Base-by-base conservation (phyloP, 148 eudicot genomes). In the Rhododendron simsii region DNA sequence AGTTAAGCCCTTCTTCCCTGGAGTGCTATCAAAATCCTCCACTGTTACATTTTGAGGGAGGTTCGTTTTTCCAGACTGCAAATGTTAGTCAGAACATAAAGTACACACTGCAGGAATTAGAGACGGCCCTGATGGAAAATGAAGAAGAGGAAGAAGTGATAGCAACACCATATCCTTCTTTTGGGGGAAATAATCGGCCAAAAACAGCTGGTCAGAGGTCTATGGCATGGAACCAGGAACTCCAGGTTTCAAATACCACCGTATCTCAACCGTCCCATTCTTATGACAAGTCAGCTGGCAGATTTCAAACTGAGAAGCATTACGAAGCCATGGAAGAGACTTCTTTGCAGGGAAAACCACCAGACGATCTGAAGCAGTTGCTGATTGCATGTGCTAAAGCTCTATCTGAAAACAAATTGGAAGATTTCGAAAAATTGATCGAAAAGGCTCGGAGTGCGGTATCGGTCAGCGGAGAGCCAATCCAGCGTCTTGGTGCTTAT, bases 401-500 rank as follows among this genome's bases (percentile, higher is more conserved):
- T 50, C 88, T 96, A 59, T 90, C 90, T 0, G 99, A 95, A 30
- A 92, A 91, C 48, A 86, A 89, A 81, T n/a, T 91, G 10, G 90
- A 89, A 0, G 96, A 94, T 76, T 96, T 96, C 55, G 95, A 96
- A 26, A 87, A 65, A 59, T 85, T 95, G 84, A 92, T 89, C 2
- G 91, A 89, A 67, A 85, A 61, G 5, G 95, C 96, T 47, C 89
- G 93, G 53, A 78, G 75, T 10, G 86, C 83, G 53, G 99, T 96
- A 80, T 96, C 99, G 0, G 90, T 96, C 33, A 88, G 88, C 1
- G 99, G 99, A 7, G 96, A 93, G 30, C 99, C 99, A 12, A 90
- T 96, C 51, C 98, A 96, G 90, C 96, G 99, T 61, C 96, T 96
- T 2, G 98, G 98, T 28, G 98, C 99, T 10, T 96, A 96, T 89